A percentile compares a stretch with the other conserved stretches of the same genome.
phyloP scores from a whole-genome alignment of 192 early-diverging fungal species.

The Coemansia biformis region DNA sequence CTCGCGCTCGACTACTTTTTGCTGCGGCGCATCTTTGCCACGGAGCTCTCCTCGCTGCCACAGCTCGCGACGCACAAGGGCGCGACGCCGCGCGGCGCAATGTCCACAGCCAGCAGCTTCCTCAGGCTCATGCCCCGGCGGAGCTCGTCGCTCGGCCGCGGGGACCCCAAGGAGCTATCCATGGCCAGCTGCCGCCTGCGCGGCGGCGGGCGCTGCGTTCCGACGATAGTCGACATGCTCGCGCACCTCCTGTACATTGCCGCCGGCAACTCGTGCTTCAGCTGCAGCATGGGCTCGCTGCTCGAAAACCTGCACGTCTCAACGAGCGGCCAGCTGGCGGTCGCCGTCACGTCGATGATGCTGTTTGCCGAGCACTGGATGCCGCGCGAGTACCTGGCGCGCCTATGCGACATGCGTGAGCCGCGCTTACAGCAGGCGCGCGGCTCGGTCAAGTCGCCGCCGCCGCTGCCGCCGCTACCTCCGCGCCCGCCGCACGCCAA shows the following conservation, averaged over 20 bases:
- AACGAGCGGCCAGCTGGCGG: slow-evolving; percentile 38
- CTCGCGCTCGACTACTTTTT: slow-evolving; percentile 38
- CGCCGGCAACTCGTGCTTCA: slow-evolving; percentile 27
- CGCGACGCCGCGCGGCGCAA: slow-evolving; percentile 11
- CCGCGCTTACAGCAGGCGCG: slow-evolving; percentile 4
- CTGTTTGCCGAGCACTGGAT: slow-evolving; percentile 47
- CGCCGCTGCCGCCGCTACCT: not conserved
- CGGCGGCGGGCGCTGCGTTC: slow-evolving; percentile 3
- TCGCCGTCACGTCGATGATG: slow-evolving; percentile 23
- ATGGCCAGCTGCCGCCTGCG: slow-evolving; percentile 23
- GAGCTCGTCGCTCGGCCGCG: slow-evolving; percentile 16
- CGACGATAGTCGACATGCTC: slow-evolving; percentile 33
- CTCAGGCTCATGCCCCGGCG: slow-evolving; percentile 45
- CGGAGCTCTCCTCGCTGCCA: slow-evolving; percentile 25
- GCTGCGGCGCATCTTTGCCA: slow-evolving; percentile 44
- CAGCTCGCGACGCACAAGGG: slow-evolving; percentile 12
- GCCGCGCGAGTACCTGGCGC: slow-evolving; percentile 33
- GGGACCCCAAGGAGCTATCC: slow-evolving; percentile 18
- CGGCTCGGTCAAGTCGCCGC: slow-evolving; percentile 8
- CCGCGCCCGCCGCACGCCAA: not conserved
- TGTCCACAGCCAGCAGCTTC: slow-evolving; percentile 24
- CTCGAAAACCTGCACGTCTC: slow-evolving; percentile 31
- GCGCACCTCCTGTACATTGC: slow-evolving; percentile 32
- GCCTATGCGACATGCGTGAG: slow-evolving; percentile 43
- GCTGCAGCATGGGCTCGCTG: slow-evolving; percentile 31